These are phyloP conservation scores for Fusarium sp. DNA, from an alignment of 2,329 filamentous ascomycete species.

Conservation along the genomic window DNA sequence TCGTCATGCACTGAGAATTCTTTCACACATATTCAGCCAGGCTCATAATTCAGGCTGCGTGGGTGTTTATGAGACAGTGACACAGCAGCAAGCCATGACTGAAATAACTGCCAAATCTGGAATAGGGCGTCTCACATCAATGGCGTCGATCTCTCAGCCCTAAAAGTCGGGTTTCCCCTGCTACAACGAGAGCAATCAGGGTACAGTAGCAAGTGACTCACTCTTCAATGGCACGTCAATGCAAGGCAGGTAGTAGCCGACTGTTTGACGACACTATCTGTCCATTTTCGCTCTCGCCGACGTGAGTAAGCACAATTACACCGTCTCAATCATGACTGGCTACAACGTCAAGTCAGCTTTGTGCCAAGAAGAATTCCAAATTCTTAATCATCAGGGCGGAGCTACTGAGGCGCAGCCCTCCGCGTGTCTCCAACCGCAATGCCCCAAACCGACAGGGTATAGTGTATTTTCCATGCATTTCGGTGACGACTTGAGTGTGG, in stretches of 20 bases:
- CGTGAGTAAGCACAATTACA: not conserved
- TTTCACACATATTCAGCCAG: no score
- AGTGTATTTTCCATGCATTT: not conserved
- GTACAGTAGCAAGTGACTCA: not conserved
- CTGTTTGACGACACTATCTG: not conserved
- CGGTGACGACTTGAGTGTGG: not conserved
- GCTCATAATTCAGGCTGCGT: no score
- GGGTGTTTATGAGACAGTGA: not conserved
- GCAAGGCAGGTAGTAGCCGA: not conserved
- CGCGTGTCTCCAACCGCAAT: not conserved
- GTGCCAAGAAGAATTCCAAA: not conserved
- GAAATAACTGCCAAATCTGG: not conserved
- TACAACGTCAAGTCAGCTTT: not conserved
- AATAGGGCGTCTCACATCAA: not conserved
- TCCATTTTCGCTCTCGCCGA: not conserved
- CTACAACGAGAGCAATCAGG: not conserved
- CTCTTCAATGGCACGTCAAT: not conserved
- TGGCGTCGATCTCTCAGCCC: not conserved
- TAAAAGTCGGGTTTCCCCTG: not conserved
- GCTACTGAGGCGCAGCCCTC: constrained; percentile 23
- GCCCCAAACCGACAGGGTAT: not conserved
- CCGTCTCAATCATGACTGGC: not conserved
- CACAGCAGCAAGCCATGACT: not conserved
- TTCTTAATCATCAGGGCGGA: constrained; percentile 16
- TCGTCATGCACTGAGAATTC: not conserved